These are phyloP conservation scores for Allomyces macrogynus DNA, from an alignment of 192 early-diverging fungal genomes.

Conservation along the genomic window DNA sequence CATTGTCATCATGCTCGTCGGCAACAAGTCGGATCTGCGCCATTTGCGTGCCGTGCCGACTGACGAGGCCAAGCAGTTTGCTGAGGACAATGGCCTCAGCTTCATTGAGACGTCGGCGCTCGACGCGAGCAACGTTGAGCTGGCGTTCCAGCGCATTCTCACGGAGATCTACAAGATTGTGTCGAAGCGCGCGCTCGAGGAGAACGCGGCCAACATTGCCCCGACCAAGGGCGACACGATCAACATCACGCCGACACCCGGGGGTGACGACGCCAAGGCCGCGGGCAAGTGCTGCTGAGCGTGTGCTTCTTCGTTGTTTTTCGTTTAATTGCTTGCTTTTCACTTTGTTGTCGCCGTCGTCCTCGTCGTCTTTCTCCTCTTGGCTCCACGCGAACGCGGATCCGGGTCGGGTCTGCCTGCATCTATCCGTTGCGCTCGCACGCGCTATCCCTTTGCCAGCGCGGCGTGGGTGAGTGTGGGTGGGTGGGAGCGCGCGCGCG, in stretches of 20 bases:
- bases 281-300: neutral
- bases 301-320: too few relatives aligned
- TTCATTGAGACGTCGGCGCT: constrained; percentile 98
- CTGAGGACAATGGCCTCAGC: constrained; percentile 76
- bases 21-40: constrained; percentile 97
- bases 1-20: constrained; percentile 99
- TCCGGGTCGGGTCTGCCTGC: too few relatives aligned
- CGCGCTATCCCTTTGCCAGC: too few relatives aligned
- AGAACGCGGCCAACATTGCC: neutral
- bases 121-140: constrained; percentile 89
- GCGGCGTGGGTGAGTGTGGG: too few relatives aligned
- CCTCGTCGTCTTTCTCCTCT: too few relatives aligned
- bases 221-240: neutral
- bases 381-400: too few relatives aligned
- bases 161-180: constrained; percentile 92
- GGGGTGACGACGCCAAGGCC: neutral
- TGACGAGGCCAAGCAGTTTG: constrained; percentile 95
- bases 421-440: too few relatives aligned
- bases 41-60: constrained; percentile 90
- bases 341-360: too few relatives aligned
- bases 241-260: neutral
- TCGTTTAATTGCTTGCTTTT: too few relatives aligned
- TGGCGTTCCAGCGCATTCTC: constrained; percentile 84
- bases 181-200: constrained; percentile 85
- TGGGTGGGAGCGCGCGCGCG: too few relatives aligned